Conservation (phyloP, 495 filamentous ascomycete species). For the Talaromyces stipitatus region DNA sequence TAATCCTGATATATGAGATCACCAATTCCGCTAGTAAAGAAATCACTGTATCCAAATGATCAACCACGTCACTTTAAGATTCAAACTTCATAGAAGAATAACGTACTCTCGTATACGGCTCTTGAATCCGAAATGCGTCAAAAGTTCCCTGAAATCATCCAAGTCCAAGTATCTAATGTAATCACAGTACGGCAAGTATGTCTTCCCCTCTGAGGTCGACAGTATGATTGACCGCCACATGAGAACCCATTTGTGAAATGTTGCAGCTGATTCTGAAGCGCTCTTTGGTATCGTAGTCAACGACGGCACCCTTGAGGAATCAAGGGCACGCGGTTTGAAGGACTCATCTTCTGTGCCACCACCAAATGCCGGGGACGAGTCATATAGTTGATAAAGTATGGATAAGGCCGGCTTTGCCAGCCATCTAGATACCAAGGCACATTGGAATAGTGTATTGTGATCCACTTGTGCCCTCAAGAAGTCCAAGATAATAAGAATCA, state of each 20-base stretch:
- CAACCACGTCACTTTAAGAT: neutral
- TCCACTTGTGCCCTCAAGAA: conserved; percentile 17
- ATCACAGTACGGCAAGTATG: conserved; percentile 60
- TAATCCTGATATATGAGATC: conserved; percentile 17
- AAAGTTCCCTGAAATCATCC: conserved; percentile 47
- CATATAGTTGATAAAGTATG: conserved; percentile 53
- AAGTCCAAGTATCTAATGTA: conserved; percentile 60
- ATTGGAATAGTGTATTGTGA: conserved; percentile 22
- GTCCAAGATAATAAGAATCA: conserved; percentile 21
- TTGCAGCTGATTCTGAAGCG: conserved; percentile 9
- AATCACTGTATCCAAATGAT: conserved; percentile 12
- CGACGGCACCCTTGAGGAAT: neutral
- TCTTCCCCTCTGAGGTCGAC: conserved; percentile 51
- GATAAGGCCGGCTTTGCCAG: conserved; percentile 51
- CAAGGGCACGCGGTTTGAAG: conserved; percentile 14
- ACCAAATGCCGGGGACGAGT: conserved; percentile 27
- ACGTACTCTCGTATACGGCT: conserved; percentile 29
- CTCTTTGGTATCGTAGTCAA: neutral
- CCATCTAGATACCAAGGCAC: conserved; percentile 16
- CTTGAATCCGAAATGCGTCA: conserved; percentile 43
- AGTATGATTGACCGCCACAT: conserved; percentile 65
- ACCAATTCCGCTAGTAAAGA: conserved; percentile 43
- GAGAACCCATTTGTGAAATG: conserved; percentile 43
- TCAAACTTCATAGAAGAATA: neutral
- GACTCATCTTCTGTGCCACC: conserved; percentile 30